Conservation (phyloP, 2,329 filamentous ascomycete species). For the Microthyrium microscopicum region DNA sequence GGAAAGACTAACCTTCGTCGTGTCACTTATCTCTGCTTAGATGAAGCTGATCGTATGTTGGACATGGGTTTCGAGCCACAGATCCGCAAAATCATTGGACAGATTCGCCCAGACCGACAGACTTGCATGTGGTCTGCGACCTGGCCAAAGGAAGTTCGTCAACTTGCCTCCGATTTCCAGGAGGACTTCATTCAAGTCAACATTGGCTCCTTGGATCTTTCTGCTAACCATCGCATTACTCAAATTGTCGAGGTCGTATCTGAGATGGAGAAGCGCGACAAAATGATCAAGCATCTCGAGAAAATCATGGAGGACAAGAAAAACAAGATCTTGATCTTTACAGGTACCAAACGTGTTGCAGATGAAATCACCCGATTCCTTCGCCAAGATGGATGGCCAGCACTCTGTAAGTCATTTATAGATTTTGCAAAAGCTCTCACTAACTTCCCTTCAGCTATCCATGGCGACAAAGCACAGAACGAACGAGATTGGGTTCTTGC, state of each 20-base stretch:
- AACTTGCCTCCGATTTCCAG: conserved; percentile 78
- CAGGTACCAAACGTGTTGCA: conserved; percentile 70
- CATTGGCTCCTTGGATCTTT: conserved; percentile 88
- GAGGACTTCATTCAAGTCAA: conserved; percentile 98
- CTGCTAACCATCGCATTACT: conserved; percentile 94
- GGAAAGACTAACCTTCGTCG: conserved; percentile 96
- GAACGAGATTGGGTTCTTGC: conserved; percentile 99
- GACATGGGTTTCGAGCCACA: conserved; percentile 99
- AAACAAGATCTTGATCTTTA: conserved; percentile 95
- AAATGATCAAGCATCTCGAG: conserved; percentile 94
- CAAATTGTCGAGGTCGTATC: conserved; percentile 94
- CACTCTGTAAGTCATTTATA: conserved; percentile 54
- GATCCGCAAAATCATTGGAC: conserved; percentile 94
- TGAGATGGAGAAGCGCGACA: conserved; percentile 94
- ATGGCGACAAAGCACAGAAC: conserved; percentile 98
- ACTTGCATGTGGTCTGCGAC: conserved; percentile 99
- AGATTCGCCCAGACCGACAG: conserved; percentile 95
- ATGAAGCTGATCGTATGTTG: conserved; percentile 98
- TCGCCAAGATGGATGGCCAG: conserved; percentile 94
- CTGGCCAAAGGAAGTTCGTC: conserved; percentile 96
- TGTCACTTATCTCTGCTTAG: conserved; percentile 94
- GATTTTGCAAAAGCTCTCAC: conserved; percentile 18
- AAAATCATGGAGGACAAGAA: conserved; percentile 93
- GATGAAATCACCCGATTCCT: conserved; percentile 97
- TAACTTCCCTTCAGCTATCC: conserved; percentile 54